Evolutionary conservation across 768 basidiomycete genomes (phyloP).

Genomic region (Suillus spraguei): DNA sequence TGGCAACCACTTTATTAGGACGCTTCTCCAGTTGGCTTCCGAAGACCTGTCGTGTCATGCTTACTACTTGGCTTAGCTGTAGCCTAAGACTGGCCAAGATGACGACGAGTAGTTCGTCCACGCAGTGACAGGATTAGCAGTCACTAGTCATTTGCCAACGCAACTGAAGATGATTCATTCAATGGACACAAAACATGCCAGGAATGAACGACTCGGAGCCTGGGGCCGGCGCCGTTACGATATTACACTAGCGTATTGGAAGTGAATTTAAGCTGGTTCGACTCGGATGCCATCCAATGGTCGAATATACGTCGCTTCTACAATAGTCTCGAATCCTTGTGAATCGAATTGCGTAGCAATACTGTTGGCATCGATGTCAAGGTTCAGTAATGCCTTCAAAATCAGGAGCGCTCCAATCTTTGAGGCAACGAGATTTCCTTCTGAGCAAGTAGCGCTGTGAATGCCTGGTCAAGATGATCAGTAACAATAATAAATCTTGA

Average conservation of each 20-base stretch:
- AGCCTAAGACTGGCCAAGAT: no score
- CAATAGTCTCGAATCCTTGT: constrained; percentile 49
- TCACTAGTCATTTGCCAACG: no score
- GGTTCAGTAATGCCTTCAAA: constrained; percentile 59
- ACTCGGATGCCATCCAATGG: constrained; percentile 47
- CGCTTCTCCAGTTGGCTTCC: no score
- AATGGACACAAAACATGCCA: not conserved
- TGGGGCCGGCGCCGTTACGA: not conserved
- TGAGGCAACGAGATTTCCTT: constrained; percentile 71
- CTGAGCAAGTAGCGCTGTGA: constrained; percentile 63
- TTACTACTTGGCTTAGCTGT: no score
- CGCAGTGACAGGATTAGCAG: no score
- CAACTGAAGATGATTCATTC: no score
- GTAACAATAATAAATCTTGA: not conserved
- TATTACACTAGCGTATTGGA: not conserved
- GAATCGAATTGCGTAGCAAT: constrained; percentile 35
- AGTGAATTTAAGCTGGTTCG: constrained; percentile 33
- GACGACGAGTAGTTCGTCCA: no score
- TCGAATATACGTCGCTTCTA: constrained; percentile 53
- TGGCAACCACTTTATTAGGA: no score
- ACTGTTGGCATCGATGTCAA: constrained; percentile 39
- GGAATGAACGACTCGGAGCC: not conserved
- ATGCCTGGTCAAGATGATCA: constrained; percentile 51
- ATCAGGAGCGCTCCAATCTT: constrained; percentile 77
- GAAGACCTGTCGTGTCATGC: no score